Base-by-base conservation (phyloP, 805 yeast species). In the Kuraishia ogatae region DNA sequence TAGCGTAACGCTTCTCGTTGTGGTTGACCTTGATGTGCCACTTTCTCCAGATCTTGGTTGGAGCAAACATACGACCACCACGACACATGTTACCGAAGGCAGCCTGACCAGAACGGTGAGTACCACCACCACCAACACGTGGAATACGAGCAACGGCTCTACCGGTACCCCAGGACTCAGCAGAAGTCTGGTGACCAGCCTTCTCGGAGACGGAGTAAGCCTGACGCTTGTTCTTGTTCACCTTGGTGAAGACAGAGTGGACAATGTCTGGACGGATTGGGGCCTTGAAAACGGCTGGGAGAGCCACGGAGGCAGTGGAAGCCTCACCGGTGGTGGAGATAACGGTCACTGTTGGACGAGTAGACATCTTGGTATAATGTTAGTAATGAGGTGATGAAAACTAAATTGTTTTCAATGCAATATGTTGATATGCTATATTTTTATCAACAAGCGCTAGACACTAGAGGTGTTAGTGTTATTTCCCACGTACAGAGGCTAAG, bases 11-110 rank as follows among this genome's bases (percentile, higher is more conserved):
- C 87, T 93, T 93, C 84, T 94, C 97, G 90, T 93, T 93, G 81
- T 91, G 97, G 97, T 94, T 94, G 74, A 94, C 97, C 87, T 92
- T 94, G 74, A 94, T 96, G 91, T 94, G 96, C 99, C 99, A 94
- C 83, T 86, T 93, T 89, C 99, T 91, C 99, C 99, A 94, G 80
- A 96, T 92, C 87, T 94, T 94, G 80, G 99, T 94, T 79, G 99
- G 99, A 80, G 99, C 97, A 75, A 94, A 94, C 98, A 94, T 94
- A 82, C 99, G 96, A 84, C 99, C 99, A 79, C 97, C 97, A 82
- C 99, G 93, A 86, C 99, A 94, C 99, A 94, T 94, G 94, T 94
- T 94, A 87, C 99, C 99, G 86, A 94, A 94, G 77, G 99, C 99
- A 79, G 91, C 99, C 82, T 94, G 99, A 79, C 99, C 99, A 66